A percentile compares a stretch with the other conserved stretches of the same genome.
Conservation (phyloP, 1,139 yeast genomes). For the Pichia inconspicua region DNA sequence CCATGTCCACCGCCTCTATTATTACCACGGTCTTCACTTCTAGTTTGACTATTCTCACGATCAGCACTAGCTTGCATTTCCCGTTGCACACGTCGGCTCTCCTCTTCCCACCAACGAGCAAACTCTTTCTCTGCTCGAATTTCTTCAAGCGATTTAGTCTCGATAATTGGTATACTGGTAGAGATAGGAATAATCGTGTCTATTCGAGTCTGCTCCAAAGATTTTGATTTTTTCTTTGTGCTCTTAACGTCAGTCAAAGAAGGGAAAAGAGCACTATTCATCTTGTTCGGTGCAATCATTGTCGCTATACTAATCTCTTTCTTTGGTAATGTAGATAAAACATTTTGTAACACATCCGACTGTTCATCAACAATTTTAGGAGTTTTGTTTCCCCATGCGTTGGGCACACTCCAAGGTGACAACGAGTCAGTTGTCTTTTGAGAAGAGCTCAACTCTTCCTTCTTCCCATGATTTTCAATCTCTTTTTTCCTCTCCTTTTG, state of each 20-base stretch:
- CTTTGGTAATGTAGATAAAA: not conserved
- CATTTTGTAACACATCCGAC: not conserved
- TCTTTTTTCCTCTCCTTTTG: slow-evolving; percentile 24
- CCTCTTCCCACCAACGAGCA: slow-evolving; percentile 77
- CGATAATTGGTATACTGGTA: not conserved
- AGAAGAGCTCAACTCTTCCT: slow-evolving; percentile 31
- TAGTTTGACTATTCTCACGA: not conserved
- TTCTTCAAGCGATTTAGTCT: slow-evolving; percentile 46
- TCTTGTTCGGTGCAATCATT: slow-evolving; percentile 14
- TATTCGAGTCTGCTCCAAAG: not conserved
- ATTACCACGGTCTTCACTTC: slow-evolving; percentile 1
- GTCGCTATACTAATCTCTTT: slow-evolving; percentile 12
- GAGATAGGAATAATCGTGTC: not conserved
- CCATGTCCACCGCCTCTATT: slow-evolving; percentile 1
- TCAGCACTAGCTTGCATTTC: slow-evolving; percentile 28
- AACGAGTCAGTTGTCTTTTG: slow-evolving; percentile 20
- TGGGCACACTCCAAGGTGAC: slow-evolving; percentile 4
- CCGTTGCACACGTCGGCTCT: slow-evolving; percentile 50
- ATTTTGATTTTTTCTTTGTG: slow-evolving; percentile 4
- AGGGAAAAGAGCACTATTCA: slow-evolving; percentile 15
- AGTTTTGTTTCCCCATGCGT: slow-evolving; percentile 11
- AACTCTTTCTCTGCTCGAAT: slow-evolving; percentile 75
- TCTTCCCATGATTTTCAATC: slow-evolving; percentile 33
- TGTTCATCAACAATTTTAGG: slow-evolving; percentile 9
- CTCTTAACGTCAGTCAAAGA: slow-evolving; percentile 13